Conservation (phyloP, 805 yeast genomes). For the Lachancea sp. region DNA sequence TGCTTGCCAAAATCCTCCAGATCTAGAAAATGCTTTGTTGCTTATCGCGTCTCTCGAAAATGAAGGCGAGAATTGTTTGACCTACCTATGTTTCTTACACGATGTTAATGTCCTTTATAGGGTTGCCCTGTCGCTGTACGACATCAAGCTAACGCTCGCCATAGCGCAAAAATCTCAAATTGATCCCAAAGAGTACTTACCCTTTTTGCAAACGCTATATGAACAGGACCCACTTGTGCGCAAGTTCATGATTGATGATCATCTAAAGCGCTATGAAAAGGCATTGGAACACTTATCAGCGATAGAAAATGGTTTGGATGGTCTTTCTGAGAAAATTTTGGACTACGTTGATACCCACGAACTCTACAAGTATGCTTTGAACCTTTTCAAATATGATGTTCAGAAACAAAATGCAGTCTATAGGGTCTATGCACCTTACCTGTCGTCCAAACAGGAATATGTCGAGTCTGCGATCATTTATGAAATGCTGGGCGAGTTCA, state of each 20-base stretch:
- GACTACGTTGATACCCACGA: conserved; percentile 64
- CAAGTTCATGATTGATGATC: conserved; percentile 71
- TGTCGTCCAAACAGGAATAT: conserved; percentile 51
- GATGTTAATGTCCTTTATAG: conserved; percentile 81
- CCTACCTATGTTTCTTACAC: conserved; percentile 83
- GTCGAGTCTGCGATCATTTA: conserved; percentile 73
- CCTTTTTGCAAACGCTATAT: conserved; percentile 78
- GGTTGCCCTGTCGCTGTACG: conserved; percentile 74
- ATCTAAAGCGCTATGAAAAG: conserved; percentile 57
- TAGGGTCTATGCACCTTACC: conserved; percentile 53
- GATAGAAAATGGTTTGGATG: conserved; percentile 32
- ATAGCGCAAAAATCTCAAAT: conserved; percentile 96
- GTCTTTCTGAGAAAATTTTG: conserved; percentile 50
- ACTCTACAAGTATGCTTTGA: conserved; percentile 64
- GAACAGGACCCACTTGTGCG: conserved; percentile 60
- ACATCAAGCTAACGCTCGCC: conserved; percentile 68
- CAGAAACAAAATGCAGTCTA: conserved; percentile 50
- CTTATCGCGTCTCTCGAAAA: conserved; percentile 50
- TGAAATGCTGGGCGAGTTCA: conserved; percentile 55
- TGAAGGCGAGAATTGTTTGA: conserved; percentile 55
- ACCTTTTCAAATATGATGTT: conserved; percentile 51
- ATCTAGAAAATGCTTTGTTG: conserved; percentile 63
- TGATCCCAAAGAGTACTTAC: conserved; percentile 95
- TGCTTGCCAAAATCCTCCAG: conserved; percentile 88
- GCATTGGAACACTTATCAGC: conserved; percentile 64